Evolutionary conservation across 1,139 yeast species (phyloP).

Genomic region (Blastobotrys petasosporus): DNA sequence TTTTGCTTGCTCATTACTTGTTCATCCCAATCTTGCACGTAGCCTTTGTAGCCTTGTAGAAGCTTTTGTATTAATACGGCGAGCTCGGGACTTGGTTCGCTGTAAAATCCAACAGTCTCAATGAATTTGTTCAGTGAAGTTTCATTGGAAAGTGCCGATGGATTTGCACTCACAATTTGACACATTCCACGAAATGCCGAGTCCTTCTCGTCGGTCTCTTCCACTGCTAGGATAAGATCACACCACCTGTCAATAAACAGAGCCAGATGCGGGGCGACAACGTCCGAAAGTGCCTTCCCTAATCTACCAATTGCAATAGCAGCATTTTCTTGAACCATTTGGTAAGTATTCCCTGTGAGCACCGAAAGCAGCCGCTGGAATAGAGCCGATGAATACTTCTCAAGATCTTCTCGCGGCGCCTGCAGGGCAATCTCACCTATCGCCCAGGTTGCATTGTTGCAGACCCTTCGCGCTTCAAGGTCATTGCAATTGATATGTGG

Average conservation of each 20-base stretch:
- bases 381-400: conserved; percentile 53
- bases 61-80: conserved; percentile 30
- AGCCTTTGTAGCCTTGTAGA: conserved; percentile 34
- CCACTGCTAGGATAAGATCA: conserved; percentile 53
- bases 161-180: conserved; percentile 56
- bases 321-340: conserved; percentile 70
- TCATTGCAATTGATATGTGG: conserved; percentile 51
- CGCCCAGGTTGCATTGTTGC: conserved; percentile 92
- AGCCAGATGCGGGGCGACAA: conserved; percentile 50
- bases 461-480: conserved; percentile 52
- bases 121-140: conserved; percentile 51
- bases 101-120: conserved; percentile 58
- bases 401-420: conserved; percentile 41
- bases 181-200: conserved; percentile 75
- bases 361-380: conserved; percentile 61
- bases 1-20: conserved; percentile 20
- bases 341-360: conserved; percentile 50
- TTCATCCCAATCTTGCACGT: conserved; percentile 32
- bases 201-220: conserved; percentile 77
- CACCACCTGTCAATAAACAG: conserved; percentile 65
- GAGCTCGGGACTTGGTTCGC: conserved; percentile 36
- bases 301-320: conserved; percentile 93
- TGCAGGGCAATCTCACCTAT: conserved; percentile 79
- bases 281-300: conserved; percentile 60
- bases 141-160: conserved; percentile 54